Base-by-base conservation (phyloP, 192 early-diverging fungal genomes). In the Obelidium mucronatum region DNA sequence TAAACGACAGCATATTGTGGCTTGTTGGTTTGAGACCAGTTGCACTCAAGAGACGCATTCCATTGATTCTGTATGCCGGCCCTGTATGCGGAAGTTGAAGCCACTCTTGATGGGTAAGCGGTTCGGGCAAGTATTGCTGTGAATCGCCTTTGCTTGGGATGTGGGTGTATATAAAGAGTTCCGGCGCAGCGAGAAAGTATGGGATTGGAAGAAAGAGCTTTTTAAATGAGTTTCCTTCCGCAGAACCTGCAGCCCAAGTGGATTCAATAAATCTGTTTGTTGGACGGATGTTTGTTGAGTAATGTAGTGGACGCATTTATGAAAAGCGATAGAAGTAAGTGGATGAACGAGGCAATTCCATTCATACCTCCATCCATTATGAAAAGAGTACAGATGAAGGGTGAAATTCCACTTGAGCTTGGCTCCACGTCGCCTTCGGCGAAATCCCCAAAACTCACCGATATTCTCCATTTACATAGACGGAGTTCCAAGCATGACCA, bases 111-210 rank as follows among this genome's bases (percentile, higher is more conserved):
- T 87, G 79, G 4, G 75, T 61, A 30, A 87, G 59, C 40, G 81
- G 82, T 19, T 84, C 81, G 26, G 75, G 33, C 34, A 89, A 33
- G 65, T 81, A 86, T 76, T 89, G 88, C 34, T 86, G 75, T 31
- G 73, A 74, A 22, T 70, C 51, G 17, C 86, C 71, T 35, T 51
- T 17, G 39, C 75, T 66, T 30, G 88, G 88, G 69, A 81, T 80
- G 74, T 74, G 72, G 4, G 40, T 44, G 26, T 39, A 31, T 4
- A 74, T 33, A 44, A 74, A 74, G 13, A 62, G 26, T 4, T 13
- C 22, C 15, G 72, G 72, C 13, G n/a, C 5, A 13, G 62, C 59
- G 22, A 60, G 59, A 48, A 74, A 74, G 55, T 62, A 74, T 19
- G 55, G 72, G 30, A 13, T 26, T n/a, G 72, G 72, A 4, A 28